phyloP scores from a whole-genome alignment of 805 yeast species.

The Geotrichum ghanense region DNA sequence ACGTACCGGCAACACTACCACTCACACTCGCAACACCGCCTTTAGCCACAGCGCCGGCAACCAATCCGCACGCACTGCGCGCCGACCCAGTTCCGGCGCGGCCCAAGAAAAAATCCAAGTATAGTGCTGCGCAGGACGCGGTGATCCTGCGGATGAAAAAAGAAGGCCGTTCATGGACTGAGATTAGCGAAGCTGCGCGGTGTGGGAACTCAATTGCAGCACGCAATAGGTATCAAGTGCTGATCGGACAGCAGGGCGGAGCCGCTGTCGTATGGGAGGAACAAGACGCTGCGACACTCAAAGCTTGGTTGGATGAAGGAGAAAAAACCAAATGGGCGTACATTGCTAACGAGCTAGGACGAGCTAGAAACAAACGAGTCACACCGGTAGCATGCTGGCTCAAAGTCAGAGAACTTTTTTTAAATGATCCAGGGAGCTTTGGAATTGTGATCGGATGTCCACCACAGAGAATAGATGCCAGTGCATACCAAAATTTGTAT shows the following conservation, averaged over 20 bases:
- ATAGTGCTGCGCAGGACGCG: constrained; percentile 55
- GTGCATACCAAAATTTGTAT: not conserved
- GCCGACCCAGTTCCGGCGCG: constrained; percentile 35
- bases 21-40: constrained; percentile 38
- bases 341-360: constrained; percentile 50
- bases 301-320: constrained; percentile 49
- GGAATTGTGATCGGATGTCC: constrained; percentile 29
- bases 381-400: constrained; percentile 45
- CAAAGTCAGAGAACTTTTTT: constrained; percentile 40
- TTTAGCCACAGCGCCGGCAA: constrained; percentile 28
- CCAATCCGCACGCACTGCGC: constrained; percentile 33
- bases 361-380: constrained; percentile 37
- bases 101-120: constrained; percentile 54
- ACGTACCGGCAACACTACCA: constrained; percentile 8
- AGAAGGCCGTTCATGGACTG: constrained; percentile 60
- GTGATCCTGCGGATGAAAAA: constrained; percentile 49
- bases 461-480: not conserved
- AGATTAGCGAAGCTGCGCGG: constrained; percentile 52
- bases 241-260: constrained; percentile 76
- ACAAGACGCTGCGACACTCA: constrained; percentile 42
- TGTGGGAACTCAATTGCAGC: constrained; percentile 65
- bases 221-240: constrained; percentile 65
- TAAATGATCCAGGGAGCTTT: constrained; percentile 43
- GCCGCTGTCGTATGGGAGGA: constrained; percentile 53
- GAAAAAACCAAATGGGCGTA: constrained; percentile 61